These are phyloP conservation scores for Lepidium campestre DNA, from an alignment of 441 rosid species.

Conservation along the genomic window DNA sequence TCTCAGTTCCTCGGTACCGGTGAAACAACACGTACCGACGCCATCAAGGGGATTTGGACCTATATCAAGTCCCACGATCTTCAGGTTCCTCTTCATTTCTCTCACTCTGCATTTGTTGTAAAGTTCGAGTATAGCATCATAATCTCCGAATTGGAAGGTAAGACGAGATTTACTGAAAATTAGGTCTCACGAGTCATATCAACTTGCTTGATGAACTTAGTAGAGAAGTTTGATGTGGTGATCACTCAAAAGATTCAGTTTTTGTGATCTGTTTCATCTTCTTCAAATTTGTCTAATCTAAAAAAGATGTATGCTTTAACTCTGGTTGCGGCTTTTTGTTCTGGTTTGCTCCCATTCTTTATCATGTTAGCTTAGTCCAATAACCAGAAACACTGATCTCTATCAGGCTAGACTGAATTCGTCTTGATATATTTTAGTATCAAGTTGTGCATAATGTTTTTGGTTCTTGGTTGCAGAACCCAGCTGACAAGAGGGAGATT, in stretches of 20 bases:
- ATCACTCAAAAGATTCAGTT: not conserved
- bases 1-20: slow-evolving; percentile 53
- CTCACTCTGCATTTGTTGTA: not conserved
- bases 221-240: not conserved
- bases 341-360: not conserved
- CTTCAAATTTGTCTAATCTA: not conserved
- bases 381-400: not conserved
- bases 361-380: too few relatives aligned
- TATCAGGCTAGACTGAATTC: not conserved
- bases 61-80: slow-evolving; percentile 69
- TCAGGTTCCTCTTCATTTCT: slow-evolving; percentile 50
- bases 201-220: not conserved
- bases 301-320: not conserved
- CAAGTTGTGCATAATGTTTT: not conserved
- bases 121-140: not conserved
- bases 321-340: not conserved
- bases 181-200: not conserved
- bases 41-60: slow-evolving; percentile 70
- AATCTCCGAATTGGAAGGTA: not conserved
- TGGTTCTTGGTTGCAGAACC: slow-evolving; percentile 43
- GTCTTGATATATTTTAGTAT: not conserved
- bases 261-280: not conserved
- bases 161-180: not conserved
- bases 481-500: slow-evolving; percentile 57
- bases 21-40: slow-evolving; percentile 59